These are phyloP conservation scores for Backusella australiensis DNA, from an alignment of 192 early-diverging fungal genomes.

Conservation along the genomic window DNA sequence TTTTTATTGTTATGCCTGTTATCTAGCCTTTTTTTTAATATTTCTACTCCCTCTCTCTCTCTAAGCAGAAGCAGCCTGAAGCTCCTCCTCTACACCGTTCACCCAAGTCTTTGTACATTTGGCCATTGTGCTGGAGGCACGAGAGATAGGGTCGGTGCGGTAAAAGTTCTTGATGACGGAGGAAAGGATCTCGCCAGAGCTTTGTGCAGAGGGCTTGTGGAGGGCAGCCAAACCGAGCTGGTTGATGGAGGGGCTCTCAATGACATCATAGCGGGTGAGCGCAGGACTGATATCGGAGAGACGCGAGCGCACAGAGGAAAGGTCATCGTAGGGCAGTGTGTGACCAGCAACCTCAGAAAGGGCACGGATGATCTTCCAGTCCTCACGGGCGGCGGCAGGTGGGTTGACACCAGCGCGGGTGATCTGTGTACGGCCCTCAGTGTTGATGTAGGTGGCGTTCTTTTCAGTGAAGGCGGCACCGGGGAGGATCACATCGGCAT, in stretches of 20 bases:
- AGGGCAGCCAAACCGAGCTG: constrained; percentile 65
- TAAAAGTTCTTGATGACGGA: constrained; percentile 87
- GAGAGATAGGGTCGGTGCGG: constrained; percentile 90
- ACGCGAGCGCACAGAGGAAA: constrained; percentile 77
- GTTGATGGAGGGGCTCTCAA: constrained; percentile 58
- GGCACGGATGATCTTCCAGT: constrained; percentile 99
- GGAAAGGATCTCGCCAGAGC: constrained; percentile 46
- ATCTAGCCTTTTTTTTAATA: too few relatives aligned
- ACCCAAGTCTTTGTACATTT: constrained; percentile 72
- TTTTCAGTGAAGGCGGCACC: constrained; percentile 97
- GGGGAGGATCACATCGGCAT: constrained; percentile 95
- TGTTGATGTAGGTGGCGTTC: constrained; percentile 93
- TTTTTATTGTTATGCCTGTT: too few relatives aligned
- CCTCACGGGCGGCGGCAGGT: constrained; percentile 89
- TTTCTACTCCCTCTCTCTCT: background rate
- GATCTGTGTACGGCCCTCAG: constrained; percentile 91
- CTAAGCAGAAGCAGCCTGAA: background rate
- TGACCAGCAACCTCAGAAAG: constrained; percentile 88
- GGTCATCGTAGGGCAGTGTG: constrained; percentile 88
- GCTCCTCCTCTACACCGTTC: constrained; percentile 13
- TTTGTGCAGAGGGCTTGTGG: constrained; percentile 33
- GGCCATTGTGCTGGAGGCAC: constrained; percentile 95
- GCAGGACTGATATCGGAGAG: constrained; percentile 85
- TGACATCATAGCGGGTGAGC: constrained; percentile 71
- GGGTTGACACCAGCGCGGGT: constrained; percentile 91